Conservation (phyloP, 192 early-diverging fungal genomes). For the Endogone sp. region DNA sequence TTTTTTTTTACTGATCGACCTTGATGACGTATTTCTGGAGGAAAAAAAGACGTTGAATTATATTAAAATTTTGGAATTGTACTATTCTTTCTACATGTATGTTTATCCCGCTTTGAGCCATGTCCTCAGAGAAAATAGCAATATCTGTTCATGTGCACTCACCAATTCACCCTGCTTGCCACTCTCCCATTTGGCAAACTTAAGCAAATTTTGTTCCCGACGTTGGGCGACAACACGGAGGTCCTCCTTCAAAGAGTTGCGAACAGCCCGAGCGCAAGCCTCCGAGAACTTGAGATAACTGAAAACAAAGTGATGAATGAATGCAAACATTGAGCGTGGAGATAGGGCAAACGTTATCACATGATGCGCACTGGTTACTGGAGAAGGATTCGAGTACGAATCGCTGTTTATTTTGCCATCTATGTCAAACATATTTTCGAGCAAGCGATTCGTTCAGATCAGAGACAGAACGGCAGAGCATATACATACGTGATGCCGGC, state of each 20-base stretch:
- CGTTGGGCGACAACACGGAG: slow-evolving; percentile 58
- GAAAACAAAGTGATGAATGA: slow-evolving; percentile 4
- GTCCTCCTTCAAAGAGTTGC: slow-evolving; percentile 82
- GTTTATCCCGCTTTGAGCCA: too few species aligned
- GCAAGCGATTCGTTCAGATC: too few species aligned
- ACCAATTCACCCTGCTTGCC: slow-evolving; percentile 80
- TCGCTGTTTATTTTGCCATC: too few species aligned
- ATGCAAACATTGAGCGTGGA: background rate
- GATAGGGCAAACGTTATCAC: background rate
- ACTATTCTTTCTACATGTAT: too few species aligned
- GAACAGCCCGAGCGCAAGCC: slow-evolving; percentile 74
- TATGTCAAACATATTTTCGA: too few species aligned
- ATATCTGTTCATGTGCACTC: slow-evolving; percentile 24
- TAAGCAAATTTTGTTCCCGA: slow-evolving; percentile 73
- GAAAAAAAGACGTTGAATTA: too few species aligned
- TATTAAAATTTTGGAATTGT: too few species aligned
- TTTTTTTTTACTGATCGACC: too few species aligned
- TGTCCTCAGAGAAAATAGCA: background rate
- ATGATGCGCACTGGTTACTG: background rate
- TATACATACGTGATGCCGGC: slow-evolving; percentile 41
- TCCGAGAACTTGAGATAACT: slow-evolving; percentile 88
- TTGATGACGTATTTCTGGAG: too few species aligned
- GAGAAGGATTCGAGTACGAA: background rate
- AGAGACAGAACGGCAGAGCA: too few species aligned
- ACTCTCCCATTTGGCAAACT: slow-evolving; percentile 71